A percentile compares a stretch with the other conserved stretches of the same genome.
These are phyloP conservation scores for Cutaneotrichosporon mucoides DNA, from an alignment of 1,284 basidiomycete genomes.

Conservation along the genomic window DNA sequence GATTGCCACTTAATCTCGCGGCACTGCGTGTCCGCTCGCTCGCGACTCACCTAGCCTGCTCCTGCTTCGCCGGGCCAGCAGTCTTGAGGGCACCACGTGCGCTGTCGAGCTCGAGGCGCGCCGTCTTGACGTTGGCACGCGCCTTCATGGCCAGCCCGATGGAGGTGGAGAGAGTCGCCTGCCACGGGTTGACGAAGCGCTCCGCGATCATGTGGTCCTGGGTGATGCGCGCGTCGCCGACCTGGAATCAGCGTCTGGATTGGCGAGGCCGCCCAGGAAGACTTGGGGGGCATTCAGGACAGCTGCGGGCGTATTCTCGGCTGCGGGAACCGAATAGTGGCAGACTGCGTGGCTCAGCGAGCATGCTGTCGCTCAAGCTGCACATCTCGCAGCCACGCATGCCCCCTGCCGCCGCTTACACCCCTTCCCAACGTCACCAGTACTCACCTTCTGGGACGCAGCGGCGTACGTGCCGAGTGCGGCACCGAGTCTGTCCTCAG, in stretches of 20 bases:
- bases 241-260: conserved; percentile 38
- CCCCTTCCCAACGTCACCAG: too few relatives aligned
- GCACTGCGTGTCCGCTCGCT: too few relatives aligned
- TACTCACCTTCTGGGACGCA: conserved; percentile 76
- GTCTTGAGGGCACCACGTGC: conserved; percentile 67
- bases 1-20: background rate
- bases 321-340: too few relatives aligned
- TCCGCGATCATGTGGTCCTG: conserved; percentile 74
- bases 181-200: conserved; percentile 86
- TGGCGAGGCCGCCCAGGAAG: too few relatives aligned
- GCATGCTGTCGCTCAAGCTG: too few relatives aligned
- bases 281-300: too few relatives aligned
- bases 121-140: conserved; percentile 76
- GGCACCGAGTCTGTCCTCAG: conserved; percentile 66
- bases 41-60: conserved; percentile 63
- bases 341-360: too few relatives aligned
- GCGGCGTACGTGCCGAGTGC: conserved; percentile 73
- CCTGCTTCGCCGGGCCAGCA: conserved; percentile 68
- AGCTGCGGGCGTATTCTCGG: too few relatives aligned
- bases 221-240: conserved; percentile 74
- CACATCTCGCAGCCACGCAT: too few relatives aligned
- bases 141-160: conserved; percentile 86
- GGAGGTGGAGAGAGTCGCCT: conserved; percentile 72
- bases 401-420: too few relatives aligned
- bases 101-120: conserved; percentile 71